phyloP scores from a whole-genome alignment of 108 stramenopile genomes.

The Pseudonitzschia pungens region DNA sequence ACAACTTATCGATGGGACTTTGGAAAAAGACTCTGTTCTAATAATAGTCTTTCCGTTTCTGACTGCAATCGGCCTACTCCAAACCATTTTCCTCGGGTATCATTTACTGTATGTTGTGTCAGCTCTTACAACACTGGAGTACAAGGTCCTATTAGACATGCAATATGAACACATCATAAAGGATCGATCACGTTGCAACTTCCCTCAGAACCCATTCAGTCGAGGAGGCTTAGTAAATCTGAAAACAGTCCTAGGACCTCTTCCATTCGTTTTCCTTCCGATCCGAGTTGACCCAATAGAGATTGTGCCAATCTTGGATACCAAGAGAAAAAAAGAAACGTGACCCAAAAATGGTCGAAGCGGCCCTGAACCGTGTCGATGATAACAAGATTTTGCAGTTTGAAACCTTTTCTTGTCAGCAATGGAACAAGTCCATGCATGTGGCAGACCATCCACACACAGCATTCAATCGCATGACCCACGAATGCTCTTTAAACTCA shows the following conservation, averaged over 20 bases:
- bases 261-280: conserved; percentile 36
- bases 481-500: conserved; percentile 9
- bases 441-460: not conserved
- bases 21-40: conserved; percentile 27
- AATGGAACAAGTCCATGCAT: not conserved
- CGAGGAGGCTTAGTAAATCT: conserved; percentile 42
- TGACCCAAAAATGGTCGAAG: not conserved
- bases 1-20: conserved; percentile 5
- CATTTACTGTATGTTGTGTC: conserved; percentile 40
- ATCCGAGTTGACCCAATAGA: conserved; percentile 20
- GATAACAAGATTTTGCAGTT: not conserved
- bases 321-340: not conserved
- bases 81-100: conserved; percentile 35
- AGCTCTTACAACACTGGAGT: conserved; percentile 50
- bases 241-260: conserved; percentile 34
- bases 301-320: not conserved
- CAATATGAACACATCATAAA: conserved; percentile 15
- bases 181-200: not conserved
- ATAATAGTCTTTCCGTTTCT: conserved; percentile 53
- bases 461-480: not conserved
- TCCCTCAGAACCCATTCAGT: conserved; percentile 41
- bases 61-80: conserved; percentile 29
- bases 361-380: not conserved
- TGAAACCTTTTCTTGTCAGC: not conserved
- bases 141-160: conserved; percentile 40